Percentiles rank a stretch among this genome's conserved stretches.
Conservation (phyloP, 1,139 yeast genomes). For the Blastobotrys proliferans region DNA sequence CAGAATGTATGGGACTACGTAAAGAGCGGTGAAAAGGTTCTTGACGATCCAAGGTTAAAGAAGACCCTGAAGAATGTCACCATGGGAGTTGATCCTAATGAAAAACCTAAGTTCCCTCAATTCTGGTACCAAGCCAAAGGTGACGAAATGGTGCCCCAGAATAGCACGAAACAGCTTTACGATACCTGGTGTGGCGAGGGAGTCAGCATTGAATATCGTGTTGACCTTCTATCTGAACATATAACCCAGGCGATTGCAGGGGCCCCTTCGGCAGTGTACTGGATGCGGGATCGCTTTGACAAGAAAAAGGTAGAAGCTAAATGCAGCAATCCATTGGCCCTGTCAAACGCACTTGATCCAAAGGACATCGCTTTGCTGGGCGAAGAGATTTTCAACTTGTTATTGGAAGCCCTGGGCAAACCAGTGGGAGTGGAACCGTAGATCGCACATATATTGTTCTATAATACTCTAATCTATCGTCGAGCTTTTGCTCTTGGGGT, state of each 20-base stretch:
- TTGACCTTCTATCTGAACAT: conserved; percentile 14
- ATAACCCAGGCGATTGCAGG: conserved; percentile 9
- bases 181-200: conserved; percentile 29
- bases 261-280: conserved; percentile 7
- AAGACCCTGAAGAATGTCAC: conserved; percentile 19
- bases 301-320: conserved; percentile 10
- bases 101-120: conserved; percentile 26
- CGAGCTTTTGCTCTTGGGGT: conserved; percentile 28
- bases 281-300: conserved; percentile 14
- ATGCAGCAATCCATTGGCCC: conserved; percentile 2
- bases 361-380: conserved; percentile 8
- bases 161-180: conserved; percentile 24
- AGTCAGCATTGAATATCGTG: conserved; percentile 23
- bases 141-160: conserved; percentile 29
- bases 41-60: conserved; percentile 15
- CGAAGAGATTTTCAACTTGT: too few relatives aligned
- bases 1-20: conserved; percentile 23
- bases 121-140: conserved; percentile 29
- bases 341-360: conserved; percentile 3
- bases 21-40: conserved; percentile 18
- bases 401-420: neutral
- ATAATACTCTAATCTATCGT: conserved; percentile 16
- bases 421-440: neutral
- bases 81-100: conserved; percentile 20
- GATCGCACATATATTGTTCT: too few relatives aligned